Evolutionary conservation across 768 basidiomycete genomes (phyloP).

Genomic region (Lactifluus piperatus): DNA sequence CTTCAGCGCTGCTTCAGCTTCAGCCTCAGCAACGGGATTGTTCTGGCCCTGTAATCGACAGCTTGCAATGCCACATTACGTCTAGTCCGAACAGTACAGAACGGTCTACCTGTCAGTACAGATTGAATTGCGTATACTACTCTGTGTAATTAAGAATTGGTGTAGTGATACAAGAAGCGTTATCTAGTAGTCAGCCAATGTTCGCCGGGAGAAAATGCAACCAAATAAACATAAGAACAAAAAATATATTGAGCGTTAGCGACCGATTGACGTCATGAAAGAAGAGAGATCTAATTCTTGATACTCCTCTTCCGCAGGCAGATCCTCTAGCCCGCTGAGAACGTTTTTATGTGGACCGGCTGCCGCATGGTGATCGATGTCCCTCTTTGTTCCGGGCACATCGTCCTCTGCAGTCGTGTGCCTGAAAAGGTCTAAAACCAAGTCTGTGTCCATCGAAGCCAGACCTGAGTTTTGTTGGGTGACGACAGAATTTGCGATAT

Average conservation of each 20-base stretch:
- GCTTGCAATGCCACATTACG: not conserved
- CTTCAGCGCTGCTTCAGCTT: too few species aligned
- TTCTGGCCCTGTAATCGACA: too few species aligned
- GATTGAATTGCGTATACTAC: slow-evolving; percentile 13
- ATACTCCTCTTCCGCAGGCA: slow-evolving; percentile 91
- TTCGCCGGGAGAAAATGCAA: slow-evolving; percentile 11
- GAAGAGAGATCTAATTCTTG: slow-evolving; percentile 75
- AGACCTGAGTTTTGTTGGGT: slow-evolving; percentile 96
- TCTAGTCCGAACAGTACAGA: slow-evolving; percentile 12
- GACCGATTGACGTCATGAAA: slow-evolving; percentile 80
- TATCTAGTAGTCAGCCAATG: slow-evolving; percentile 13
- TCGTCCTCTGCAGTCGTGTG: slow-evolving; percentile 74
- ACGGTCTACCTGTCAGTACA: slow-evolving; percentile 8
- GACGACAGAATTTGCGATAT: slow-evolving; percentile 93
- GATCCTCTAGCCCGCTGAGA: slow-evolving; percentile 82
- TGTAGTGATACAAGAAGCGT: slow-evolving; percentile 15
- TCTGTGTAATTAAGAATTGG: slow-evolving; percentile 16
- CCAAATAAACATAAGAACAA: slow-evolving; percentile 23
- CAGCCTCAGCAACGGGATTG: too few species aligned
- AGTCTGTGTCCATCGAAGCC: slow-evolving; percentile 93
- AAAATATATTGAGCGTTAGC: slow-evolving; percentile 27
- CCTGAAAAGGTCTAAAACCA: slow-evolving; percentile 89
- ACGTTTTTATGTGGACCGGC: slow-evolving; percentile 73
- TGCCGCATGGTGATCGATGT: slow-evolving; percentile 38
- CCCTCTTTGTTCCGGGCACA: slow-evolving; percentile 45